Evolutionary conservation across 768 basidiomycete species (phyloP).

Genomic region (Termitomyces sp.): DNA sequence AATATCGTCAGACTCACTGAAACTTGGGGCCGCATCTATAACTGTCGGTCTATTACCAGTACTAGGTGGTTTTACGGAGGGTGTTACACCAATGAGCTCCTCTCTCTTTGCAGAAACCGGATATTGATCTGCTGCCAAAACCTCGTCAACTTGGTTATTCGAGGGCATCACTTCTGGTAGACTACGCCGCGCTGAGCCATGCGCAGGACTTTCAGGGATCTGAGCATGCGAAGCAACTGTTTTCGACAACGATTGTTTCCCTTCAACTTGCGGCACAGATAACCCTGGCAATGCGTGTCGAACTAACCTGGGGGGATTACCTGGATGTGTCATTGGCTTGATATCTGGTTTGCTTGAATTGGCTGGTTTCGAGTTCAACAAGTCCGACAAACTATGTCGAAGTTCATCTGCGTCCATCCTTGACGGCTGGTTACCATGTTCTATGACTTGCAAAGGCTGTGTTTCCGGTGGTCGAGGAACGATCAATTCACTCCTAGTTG

Average conservation of each 20-base stretch:
- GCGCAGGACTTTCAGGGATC: neutral
- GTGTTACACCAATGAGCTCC: constrained; percentile 12
- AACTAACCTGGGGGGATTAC: constrained; percentile 1
- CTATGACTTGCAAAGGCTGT: neutral
- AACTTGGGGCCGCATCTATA: constrained; percentile 73
- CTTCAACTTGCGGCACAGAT: neutral
- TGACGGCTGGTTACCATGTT: neutral
- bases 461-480: neutral
- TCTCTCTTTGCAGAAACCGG: constrained; percentile 13
- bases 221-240: neutral
- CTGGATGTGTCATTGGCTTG: neutral
- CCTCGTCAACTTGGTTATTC: neutral
- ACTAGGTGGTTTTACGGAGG: constrained; percentile 40
- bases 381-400: neutral
- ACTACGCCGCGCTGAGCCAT: neutral
- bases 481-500: neutral
- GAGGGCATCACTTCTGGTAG: constrained; percentile 3
- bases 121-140: neutral
- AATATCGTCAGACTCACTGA: constrained; percentile 27
- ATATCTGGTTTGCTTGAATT: neutral
- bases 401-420: neutral
- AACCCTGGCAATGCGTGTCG: constrained; percentile 9
- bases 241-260: neutral
- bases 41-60: constrained; percentile 65
- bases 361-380: neutral